Evolutionary conservation across 2,329 filamentous ascomycete genomes (phyloP), one percentile per base, ranked within the genome.

Genomic region (Fusarium nanum): DNA sequence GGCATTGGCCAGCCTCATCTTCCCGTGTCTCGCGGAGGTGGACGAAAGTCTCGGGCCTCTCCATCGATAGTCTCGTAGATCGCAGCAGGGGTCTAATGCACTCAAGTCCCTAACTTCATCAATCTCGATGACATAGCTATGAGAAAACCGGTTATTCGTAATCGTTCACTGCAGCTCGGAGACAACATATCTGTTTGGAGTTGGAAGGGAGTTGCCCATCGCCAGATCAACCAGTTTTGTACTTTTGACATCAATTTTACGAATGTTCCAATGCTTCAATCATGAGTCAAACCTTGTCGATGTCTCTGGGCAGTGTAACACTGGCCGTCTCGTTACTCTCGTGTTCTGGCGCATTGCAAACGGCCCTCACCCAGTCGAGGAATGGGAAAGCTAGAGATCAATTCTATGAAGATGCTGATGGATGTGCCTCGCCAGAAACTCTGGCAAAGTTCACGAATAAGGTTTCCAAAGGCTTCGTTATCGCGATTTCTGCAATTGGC

Each of bases 391-490:
- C 79, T 16, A 79, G 78, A 58, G 80, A 84, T 32, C 78, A 83
- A 4, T 80, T 83, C 12, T 94, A 93, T 74, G 82, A 89, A 70
- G 92, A 94, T 75, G 81, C 84, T 60, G 92, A 94, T 79, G 92
- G 92, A 48, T 83, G 85, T 67, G 90, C 89, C 34, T 91, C 88
- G 0, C 83, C 87, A 37, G 87, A 90, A 73, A 87, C 89, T 2
- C 75, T 88, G 48, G 83, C 84, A 27, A 83, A 83, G 37, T 93
- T 90, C 74, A 90, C 89, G 27, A 85, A 87, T 65, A 87, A 81
- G 64, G 72, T 83, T 60, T 84, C 88, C 61, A 91, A 90, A 74
- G 64, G 81, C 5, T 75, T 83, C 16, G 81, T 92, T 49, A 75
- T 88, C 3, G 22, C 88, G 7, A 83, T 87, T 16, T 85, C 88